phyloP scores from a whole-genome alignment of 164 flowering plant genomes.

The Piper betle region DNA sequence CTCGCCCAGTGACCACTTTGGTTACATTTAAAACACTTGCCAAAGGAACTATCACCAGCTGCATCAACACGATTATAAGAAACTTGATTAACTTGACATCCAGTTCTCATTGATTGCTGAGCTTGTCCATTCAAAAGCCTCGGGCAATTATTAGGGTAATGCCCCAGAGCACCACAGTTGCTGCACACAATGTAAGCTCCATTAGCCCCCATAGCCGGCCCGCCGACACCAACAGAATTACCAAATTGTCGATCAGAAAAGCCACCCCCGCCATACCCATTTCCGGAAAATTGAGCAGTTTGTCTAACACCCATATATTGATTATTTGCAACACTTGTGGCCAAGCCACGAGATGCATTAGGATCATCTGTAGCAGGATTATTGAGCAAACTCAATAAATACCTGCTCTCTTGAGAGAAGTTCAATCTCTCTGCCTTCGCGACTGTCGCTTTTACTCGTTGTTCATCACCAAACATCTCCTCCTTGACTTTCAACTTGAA shows the following conservation, averaged over 20 bases:
- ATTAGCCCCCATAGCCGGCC: background rate
- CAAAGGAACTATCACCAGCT: constrained; percentile 18
- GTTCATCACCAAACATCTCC: constrained; percentile 80
- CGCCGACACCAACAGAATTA: constrained; percentile 28
- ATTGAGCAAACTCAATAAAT: constrained; percentile 42
- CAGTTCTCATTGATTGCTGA: constrained; percentile 38
- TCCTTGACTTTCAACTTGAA: constrained; percentile 93
- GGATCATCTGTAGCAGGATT: constrained; percentile 30
- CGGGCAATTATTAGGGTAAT: constrained; percentile 56
- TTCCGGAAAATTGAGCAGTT: constrained; percentile 12
- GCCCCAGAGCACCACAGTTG: constrained; percentile 61
- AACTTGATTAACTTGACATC: constrained; percentile 26
- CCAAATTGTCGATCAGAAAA: constrained; percentile 21
- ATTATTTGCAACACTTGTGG: constrained; percentile 11
- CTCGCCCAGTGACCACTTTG: constrained; percentile 77
- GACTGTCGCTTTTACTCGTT: constrained; percentile 75
- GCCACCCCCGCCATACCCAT: constrained; percentile 11
- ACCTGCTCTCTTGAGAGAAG: constrained; percentile 42
- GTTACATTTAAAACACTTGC: constrained; percentile 66
- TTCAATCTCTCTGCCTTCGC: constrained; percentile 66
- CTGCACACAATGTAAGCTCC: constrained; percentile 22
- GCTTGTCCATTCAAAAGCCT: constrained; percentile 31
- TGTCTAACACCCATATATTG: constrained; percentile 16
- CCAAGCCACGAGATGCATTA: constrained; percentile 13
- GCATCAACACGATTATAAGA: constrained; percentile 14